phyloP scores from a whole-genome alignment of 208 protist genomes.

The Trypanosoma mega region DNA sequence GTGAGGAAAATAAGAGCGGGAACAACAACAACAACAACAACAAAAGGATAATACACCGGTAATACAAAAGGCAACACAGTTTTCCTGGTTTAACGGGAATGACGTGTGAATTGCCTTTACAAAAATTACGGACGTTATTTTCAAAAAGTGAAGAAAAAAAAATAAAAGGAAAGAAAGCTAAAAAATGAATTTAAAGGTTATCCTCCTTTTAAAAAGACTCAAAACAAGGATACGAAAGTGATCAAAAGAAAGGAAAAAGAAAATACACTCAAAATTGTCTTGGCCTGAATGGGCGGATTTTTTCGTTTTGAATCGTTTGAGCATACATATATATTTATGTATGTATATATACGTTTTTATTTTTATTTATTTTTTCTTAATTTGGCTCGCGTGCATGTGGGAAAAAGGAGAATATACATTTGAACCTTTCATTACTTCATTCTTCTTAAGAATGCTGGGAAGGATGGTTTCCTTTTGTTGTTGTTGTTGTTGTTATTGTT shows the following conservation, averaged over 20 bases:
- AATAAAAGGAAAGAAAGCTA: slow-evolving; percentile 6
- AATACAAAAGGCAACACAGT: not conserved
- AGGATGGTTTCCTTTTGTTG: no score
- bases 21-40: not conserved
- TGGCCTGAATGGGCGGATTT: not conserved
- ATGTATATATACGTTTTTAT: slow-evolving; percentile 9
- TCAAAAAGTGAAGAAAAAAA: slow-evolving; percentile 16
- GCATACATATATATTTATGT: slow-evolving; percentile 8
- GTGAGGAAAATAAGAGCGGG: not conserved
- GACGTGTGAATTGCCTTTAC: no score
- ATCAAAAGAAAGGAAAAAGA: no score
- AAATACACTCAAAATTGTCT: no score
- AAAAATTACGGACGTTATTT: no score
- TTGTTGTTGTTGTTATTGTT: no score
- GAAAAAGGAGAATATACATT: no score
- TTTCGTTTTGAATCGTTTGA: not conserved
- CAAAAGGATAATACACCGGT: not conserved
- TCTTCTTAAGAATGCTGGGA: no score
- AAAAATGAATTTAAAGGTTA: slow-evolving; percentile 9
- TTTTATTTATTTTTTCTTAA: slow-evolving; percentile 5
- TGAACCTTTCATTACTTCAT: no score
- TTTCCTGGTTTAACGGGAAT: no score
- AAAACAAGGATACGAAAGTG: not conserved
- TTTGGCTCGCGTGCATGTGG: no score
- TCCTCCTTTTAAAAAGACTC: not conserved